Base-by-base conservation (phyloP, 148 eudicot species). In the Nyssa sinensis region DNA sequence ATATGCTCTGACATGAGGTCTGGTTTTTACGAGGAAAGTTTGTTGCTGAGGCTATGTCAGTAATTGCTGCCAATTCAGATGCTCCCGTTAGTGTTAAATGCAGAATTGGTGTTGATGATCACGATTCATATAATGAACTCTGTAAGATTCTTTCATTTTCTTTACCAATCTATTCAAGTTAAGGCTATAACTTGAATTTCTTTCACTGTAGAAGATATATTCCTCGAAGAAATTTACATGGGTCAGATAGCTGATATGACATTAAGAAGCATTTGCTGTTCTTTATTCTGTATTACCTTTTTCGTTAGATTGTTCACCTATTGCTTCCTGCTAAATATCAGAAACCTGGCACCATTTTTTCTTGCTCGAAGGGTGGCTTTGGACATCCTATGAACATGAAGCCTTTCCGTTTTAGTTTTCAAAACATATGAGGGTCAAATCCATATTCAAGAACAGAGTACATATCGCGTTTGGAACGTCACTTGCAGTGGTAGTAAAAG, bases 1-100 rank as follows among this genome's bases (percentile, higher is more conserved):
- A 69, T 66, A 44, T 66, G 74, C 57, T 71, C 87, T 85, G 64
- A 88, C 72, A 60, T 72, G 47, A 31, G 21, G 41, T 74, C 35
- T 83, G 73, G 71, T 75, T 39, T 85, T 83, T 84, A 75, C 81
- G 81, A 89, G 91, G 90, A 79, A 93, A 95, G 97, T 95, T 95
- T 78, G 97, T 92, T 79, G 99, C 94, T n/a, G 84, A 92, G 88
- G 96, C 99, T 29, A 95, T 95, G 99, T 85, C 94, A 67, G 96
- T 91, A 74, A 95, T 95, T 76, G 92, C 99, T 75, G 94, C 96
- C 70, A 92, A 95, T 70, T 81, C 97, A 67, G 78, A 88, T 84
- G 96, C 79, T 86, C 97, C 97, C 33, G 99, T 95, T 61, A 95
- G 91, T 64, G 97, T 95, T 63, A 95, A 95, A 76, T 95, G 99